These are phyloP conservation scores for Trichoderma asperelloides DNA, from an alignment of 495 filamentous ascomycete species.

Conservation along the genomic window DNA sequence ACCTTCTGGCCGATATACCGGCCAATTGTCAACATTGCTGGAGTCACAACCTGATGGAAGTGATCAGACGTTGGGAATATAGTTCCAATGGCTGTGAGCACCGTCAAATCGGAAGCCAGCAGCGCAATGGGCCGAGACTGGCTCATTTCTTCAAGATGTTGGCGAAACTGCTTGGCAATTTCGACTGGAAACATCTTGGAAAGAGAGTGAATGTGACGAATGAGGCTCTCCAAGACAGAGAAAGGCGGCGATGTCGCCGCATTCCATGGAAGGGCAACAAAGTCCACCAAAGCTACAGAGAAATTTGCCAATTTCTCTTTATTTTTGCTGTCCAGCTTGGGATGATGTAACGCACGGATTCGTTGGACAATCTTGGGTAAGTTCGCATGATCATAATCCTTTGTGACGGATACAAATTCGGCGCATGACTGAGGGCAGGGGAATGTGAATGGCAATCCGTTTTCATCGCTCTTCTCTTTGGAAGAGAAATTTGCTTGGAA, in stretches of 20 bases:
- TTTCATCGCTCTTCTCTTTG: constrained; percentile 26
- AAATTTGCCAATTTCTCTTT: constrained; percentile 75
- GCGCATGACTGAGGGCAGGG: constrained; percentile 69
- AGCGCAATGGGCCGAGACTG: constrained; percentile 49
- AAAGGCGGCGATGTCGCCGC: constrained; percentile 15
- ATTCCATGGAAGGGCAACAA: constrained; percentile 49
- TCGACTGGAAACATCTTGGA: constrained; percentile 71
- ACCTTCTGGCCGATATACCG: constrained; percentile 73
- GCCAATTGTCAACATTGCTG: constrained; percentile 70
- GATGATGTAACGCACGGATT: constrained; percentile 80
- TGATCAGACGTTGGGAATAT: constrained; percentile 95
- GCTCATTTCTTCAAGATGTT: constrained; percentile 58
- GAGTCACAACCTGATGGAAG: constrained; percentile 88
- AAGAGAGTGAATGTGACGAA: constrained; percentile 50
- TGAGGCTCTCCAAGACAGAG: constrained; percentile 32
- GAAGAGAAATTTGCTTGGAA: constrained; percentile 25
- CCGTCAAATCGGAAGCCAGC: constrained; percentile 63
- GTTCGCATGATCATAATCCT: constrained; percentile 49
- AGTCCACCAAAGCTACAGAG: constrained; percentile 64
- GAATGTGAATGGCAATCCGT: constrained; percentile 69
- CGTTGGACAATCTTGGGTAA: constrained; percentile 75
- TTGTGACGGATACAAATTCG: constrained; percentile 58
- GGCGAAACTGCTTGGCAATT: constrained; percentile 67
- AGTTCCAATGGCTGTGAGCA: constrained; percentile 71
- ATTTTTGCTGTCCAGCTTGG: constrained; percentile 75